Evolutionary conservation across 2,329 filamentous ascomycete species (phyloP).

Genomic region (Fusarium vanettenii): DNA sequence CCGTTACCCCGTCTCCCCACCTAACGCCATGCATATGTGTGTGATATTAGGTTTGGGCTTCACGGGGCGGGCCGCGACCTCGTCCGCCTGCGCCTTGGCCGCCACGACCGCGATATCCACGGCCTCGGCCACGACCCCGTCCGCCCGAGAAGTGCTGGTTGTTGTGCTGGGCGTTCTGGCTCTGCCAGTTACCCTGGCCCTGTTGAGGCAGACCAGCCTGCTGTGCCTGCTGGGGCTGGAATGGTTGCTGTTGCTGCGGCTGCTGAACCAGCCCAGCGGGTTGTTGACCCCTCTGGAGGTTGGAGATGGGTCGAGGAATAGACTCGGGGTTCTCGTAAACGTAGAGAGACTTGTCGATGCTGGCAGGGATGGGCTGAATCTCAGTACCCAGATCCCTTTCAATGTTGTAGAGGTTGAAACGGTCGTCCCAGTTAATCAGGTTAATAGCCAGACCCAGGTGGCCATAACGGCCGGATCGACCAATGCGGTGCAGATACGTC

Average conservation of each 20-base stretch:
- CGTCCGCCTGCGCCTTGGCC: constrained; percentile 49
- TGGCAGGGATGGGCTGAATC: constrained; percentile 93
- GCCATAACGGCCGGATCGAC: constrained; percentile 95
- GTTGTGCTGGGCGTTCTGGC: constrained; percentile 52
- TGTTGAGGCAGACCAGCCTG: constrained; percentile 48
- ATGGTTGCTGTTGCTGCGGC: constrained; percentile 41
- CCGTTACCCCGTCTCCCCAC: constrained; percentile 37
- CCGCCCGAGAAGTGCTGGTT: constrained; percentile 49
- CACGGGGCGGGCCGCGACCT: constrained; percentile 51
- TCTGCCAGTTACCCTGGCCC: constrained; percentile 56
- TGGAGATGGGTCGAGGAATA: constrained; percentile 84
- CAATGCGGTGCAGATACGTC: constrained; percentile 98
- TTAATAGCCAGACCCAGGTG: constrained; percentile 98
- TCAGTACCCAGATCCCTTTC: constrained; percentile 97
- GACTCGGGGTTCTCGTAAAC: constrained; percentile 97
- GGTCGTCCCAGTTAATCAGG: constrained; percentile 99
- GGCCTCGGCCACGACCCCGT: constrained; percentile 53
- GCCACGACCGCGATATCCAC: constrained; percentile 54
- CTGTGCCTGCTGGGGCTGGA: constrained; percentile 44
- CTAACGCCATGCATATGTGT: constrained; percentile 44
- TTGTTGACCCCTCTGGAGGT: constrained; percentile 51
- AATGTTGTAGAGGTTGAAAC: constrained; percentile 99
- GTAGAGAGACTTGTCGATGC: constrained; percentile 97
- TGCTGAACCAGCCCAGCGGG: constrained; percentile 44
- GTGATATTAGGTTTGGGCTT: constrained; percentile 49